phyloP scores from a whole-genome alignment of 2,329 filamentous ascomycete genomes.

The Fusarium hainanense region DNA sequence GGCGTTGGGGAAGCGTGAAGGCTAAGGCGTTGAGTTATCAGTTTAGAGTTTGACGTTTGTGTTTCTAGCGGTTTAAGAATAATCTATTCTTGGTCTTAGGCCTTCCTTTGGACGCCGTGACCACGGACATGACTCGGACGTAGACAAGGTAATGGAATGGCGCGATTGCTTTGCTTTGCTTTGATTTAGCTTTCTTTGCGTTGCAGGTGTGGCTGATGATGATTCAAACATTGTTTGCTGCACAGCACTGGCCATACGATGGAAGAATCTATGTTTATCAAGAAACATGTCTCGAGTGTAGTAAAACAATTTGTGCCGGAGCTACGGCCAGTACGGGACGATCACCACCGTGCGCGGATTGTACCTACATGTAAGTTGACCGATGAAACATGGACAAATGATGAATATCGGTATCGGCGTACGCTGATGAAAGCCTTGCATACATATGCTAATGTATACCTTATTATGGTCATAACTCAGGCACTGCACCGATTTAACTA shows the following conservation, averaged over 20 bases:
- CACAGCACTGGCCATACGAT: conserved; percentile 2
- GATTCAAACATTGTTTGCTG: conserved; percentile 12
- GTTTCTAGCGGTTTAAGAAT: conserved; percentile 3
- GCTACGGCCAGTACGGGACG: neutral
- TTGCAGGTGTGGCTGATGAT: conserved; percentile 3
- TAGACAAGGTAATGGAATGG: neutral
- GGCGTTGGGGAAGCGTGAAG: conserved; percentile 47
- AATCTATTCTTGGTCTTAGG: conserved; percentile 2
- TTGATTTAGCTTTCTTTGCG: neutral
- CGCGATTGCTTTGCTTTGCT: neutral
- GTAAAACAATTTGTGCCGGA: conserved; percentile 5
- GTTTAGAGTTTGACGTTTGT: neutral
- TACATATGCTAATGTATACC: neutral
- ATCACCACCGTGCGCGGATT: conserved; percentile 3
- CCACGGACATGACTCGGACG: conserved; percentile 3
- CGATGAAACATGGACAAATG: neutral
- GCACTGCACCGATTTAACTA: neutral
- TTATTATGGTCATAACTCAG: neutral
- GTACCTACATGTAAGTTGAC: neutral
- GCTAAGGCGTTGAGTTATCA: conserved; percentile 9
- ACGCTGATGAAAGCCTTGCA: neutral
- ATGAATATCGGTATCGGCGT: neutral
- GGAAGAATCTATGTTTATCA: neutral
- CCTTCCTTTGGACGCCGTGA: neutral
- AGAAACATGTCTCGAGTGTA: conserved; percentile 4